Evolutionary conservation across 495 filamentous ascomycete species (phyloP).

Genomic region (Parmelia sp.): DNA sequence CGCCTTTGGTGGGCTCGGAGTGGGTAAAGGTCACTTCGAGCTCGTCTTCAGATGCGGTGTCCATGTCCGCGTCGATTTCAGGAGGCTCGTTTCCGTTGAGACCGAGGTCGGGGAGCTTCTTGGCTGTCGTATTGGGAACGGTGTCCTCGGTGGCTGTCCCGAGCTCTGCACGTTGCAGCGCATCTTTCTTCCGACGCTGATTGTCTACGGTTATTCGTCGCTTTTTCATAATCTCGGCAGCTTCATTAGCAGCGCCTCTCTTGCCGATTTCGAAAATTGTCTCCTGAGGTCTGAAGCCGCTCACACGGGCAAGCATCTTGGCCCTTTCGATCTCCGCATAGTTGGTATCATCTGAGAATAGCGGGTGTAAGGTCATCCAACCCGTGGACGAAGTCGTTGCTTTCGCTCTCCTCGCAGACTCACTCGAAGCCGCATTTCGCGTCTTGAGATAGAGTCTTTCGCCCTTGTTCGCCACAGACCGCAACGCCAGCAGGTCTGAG

Average conservation of each 20-base stretch:
- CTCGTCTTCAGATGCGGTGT: constrained; percentile 64
- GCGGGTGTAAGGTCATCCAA: constrained; percentile 63
- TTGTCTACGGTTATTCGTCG: constrained; percentile 49
- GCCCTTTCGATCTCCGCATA: constrained; percentile 63
- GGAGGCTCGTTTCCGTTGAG: constrained; percentile 27
- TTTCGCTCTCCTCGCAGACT: constrained; percentile 80
- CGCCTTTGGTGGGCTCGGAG: constrained; percentile 30
- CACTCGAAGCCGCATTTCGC: constrained; percentile 75
- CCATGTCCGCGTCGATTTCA: constrained; percentile 48
- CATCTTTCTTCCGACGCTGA: constrained; percentile 36
- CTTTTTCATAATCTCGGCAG: constrained; percentile 72
- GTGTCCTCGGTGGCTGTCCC: not conserved
- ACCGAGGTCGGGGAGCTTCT: constrained; percentile 24
- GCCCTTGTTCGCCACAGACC: constrained; percentile 70
- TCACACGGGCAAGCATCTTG: constrained; percentile 78
- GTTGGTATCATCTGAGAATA: constrained; percentile 65
- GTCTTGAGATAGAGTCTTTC: constrained; percentile 90
- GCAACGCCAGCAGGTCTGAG: constrained; percentile 63
- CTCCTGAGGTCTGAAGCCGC: constrained; percentile 79
- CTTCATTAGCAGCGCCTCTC: constrained; percentile 50
- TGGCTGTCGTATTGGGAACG: constrained; percentile 23
- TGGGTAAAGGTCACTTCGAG: constrained; percentile 78
- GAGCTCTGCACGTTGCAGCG: constrained; percentile 22
- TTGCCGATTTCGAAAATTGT: constrained; percentile 91
- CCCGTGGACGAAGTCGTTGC: constrained; percentile 60